Evolutionary conservation across 768 basidiomycete species (phyloP).

Genomic region (Lentinus tigrinus): DNA sequence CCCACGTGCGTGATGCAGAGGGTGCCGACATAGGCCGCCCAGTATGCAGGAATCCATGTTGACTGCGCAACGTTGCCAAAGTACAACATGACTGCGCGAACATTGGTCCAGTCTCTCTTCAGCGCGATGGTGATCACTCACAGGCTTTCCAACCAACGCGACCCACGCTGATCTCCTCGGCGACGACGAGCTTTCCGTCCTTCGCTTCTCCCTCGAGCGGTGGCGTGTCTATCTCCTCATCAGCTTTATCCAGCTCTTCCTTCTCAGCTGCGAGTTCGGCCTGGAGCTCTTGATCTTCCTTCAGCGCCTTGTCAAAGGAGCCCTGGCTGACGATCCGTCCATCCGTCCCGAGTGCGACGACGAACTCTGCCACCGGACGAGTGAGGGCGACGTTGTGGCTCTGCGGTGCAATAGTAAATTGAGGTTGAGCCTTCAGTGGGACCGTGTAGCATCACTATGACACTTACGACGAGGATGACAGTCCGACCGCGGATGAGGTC

Average conservation of each 20-base stretch:
- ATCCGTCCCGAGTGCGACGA: constrained; percentile 53
- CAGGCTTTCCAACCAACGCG: constrained; percentile 51
- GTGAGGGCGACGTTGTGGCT: constrained; percentile 56
- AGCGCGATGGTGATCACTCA: constrained; percentile 18
- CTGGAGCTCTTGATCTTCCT: constrained; percentile 36
- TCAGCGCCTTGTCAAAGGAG: constrained; percentile 46
- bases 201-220: constrained; percentile 17
- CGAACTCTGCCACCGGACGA: constrained; percentile 51
- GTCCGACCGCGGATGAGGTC: constrained; percentile 50
- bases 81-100: constrained; percentile 30
- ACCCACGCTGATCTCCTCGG: constrained; percentile 62
- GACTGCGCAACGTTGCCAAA: constrained; percentile 11
- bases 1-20: constrained; percentile 24
- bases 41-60: neutral
- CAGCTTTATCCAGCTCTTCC: constrained; percentile 24
- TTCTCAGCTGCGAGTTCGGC: constrained; percentile 26
- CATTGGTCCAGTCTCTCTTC: too few species aligned
- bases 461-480: constrained; percentile 46
- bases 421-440: neutral
- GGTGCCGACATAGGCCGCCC: neutral
- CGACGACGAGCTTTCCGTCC: constrained; percentile 60
- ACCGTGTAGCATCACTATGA: neutral
- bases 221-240: constrained; percentile 24
- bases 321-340: constrained; percentile 53
- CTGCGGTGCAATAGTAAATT: constrained; percentile 21